Evolutionary conservation across 2,329 filamentous ascomycete species (phyloP), one percentile per base, ranked within the genome.

Genomic region (Penicillium brevicompactum): DNA sequence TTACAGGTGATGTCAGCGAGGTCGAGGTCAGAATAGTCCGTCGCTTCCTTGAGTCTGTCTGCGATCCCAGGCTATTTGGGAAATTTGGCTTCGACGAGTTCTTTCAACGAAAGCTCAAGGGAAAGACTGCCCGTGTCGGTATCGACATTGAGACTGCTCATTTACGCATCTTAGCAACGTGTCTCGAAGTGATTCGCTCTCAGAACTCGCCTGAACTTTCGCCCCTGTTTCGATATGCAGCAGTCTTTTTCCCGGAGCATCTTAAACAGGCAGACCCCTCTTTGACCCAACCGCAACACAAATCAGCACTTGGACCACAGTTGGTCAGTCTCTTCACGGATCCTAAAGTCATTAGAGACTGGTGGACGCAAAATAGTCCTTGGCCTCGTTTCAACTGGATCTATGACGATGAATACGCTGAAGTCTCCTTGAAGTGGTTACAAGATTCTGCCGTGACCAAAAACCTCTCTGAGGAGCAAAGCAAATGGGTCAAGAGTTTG

Each of bases 21-120:
- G 27, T 47, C 2, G 65, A 67, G 30, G 60, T 69, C 18, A 56
- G 59, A 4, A 66, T 69, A 37, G 60, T 69, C 31, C 55, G 55
- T 9, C 55, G 65, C 34, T 67, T 68, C 46, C 42, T 68, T 6
- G 61, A 61, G n/a, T 64, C 57, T 3, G 60, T 68, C 5, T 68
- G 66, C 37, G 65, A 68, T 27, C 51, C 60, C 4, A 58, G 58
- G 1, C 30, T 68, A 22, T 68, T 67, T 48, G 47, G 50, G 5
- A 68, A 62, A 49, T 68, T 67, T 21, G 65, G 63, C 2, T 67
- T 68, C 18, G 66, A 68, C 16, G 61, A 63, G 5, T 68, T 67
- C 21, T 67, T 68, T 34, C 48, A 65, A 48, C 49, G 49, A 3
- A 67, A 68, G 38, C 22, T 66, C 6, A 60, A 58, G 10, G 57